These are phyloP conservation scores for Wallacemonas sp. DNA, from an alignment of 208 protist genomes.

Conservation along the genomic window DNA sequence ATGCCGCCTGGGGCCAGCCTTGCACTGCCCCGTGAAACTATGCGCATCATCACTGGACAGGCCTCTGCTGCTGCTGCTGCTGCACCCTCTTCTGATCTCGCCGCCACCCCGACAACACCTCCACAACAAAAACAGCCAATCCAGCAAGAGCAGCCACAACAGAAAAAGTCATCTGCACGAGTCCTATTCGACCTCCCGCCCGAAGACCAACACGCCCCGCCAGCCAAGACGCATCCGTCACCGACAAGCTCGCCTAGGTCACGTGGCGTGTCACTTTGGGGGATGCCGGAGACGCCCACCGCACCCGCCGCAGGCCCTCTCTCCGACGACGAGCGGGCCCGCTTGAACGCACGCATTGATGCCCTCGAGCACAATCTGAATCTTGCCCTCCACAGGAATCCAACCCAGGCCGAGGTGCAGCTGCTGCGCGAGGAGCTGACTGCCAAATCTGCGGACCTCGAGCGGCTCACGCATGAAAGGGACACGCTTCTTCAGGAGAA, in stretches of 20 bases:
- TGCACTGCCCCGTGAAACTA: background rate
- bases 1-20: slow-evolving; percentile 11
- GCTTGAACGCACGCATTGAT: slow-evolving; percentile 22
- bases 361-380: slow-evolving; percentile 32
- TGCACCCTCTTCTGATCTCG: too few species aligned
- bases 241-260: too few species aligned
- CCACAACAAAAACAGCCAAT: too few species aligned
- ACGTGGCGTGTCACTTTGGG: background rate
- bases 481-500: slow-evolving; percentile 24
- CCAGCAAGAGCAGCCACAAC: too few species aligned
- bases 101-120: too few species aligned
- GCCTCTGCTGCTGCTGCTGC: too few species aligned
- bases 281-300: background rate
- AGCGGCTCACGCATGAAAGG: slow-evolving; percentile 29
- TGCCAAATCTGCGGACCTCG: slow-evolving; percentile 24
- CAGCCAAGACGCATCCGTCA: too few species aligned
- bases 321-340: background rate
- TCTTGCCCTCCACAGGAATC: slow-evolving; percentile 30
- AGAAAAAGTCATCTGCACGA: too few species aligned
- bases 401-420: slow-evolving; percentile 35
- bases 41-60: background rate
- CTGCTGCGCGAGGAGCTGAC: slow-evolving; percentile 41
- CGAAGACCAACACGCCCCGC: too few species aligned
- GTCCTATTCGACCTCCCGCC: too few species aligned
- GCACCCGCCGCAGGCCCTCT: background rate